phyloP scores from a whole-genome alignment of 192 early-diverging fungal species.

The Umbelopsis ramanniana region DNA sequence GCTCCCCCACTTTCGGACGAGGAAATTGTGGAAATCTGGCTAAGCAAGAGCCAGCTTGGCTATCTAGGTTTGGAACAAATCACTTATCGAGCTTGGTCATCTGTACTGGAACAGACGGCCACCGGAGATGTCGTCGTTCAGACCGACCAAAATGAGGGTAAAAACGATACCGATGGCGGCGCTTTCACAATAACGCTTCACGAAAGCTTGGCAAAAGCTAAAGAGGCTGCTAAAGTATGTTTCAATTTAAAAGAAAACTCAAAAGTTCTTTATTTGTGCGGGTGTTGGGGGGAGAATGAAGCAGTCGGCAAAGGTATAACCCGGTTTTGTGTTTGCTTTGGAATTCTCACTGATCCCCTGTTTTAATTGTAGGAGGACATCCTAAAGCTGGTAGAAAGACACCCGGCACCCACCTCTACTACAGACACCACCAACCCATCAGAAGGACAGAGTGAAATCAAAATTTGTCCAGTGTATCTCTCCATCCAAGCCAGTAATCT shows the following conservation, averaged over 20 bases:
- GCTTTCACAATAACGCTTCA: not conserved
- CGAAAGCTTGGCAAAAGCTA: constrained; percentile 14
- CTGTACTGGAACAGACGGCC: constrained; percentile 64
- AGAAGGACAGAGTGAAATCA: not conserved
- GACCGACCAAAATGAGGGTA: constrained; percentile 40
- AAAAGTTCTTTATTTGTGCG: too few species aligned
- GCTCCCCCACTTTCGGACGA: constrained; percentile 65
- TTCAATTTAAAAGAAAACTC: not conserved
- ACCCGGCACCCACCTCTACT: not conserved
- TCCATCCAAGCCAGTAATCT: not conserved
- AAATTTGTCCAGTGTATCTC: constrained; percentile 16
- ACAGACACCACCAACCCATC: not conserved
- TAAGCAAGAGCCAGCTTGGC: constrained; percentile 59
- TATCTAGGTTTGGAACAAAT: constrained; percentile 58
- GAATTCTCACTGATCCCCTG: not conserved
- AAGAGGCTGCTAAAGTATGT: constrained; percentile 1
- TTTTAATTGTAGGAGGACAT: not conserved
- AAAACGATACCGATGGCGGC: constrained; percentile 22
- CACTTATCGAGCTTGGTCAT: constrained; percentile 57
- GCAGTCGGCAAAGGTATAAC: not conserved
- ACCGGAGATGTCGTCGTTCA: constrained; percentile 61
- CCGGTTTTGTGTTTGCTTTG: not conserved
- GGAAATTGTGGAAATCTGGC: constrained; percentile 64
- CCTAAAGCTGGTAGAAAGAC: not conserved
- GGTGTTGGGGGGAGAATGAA: not conserved